phyloP scores from a whole-genome alignment of 345 rosid species.

The Turritis glabra region DNA sequence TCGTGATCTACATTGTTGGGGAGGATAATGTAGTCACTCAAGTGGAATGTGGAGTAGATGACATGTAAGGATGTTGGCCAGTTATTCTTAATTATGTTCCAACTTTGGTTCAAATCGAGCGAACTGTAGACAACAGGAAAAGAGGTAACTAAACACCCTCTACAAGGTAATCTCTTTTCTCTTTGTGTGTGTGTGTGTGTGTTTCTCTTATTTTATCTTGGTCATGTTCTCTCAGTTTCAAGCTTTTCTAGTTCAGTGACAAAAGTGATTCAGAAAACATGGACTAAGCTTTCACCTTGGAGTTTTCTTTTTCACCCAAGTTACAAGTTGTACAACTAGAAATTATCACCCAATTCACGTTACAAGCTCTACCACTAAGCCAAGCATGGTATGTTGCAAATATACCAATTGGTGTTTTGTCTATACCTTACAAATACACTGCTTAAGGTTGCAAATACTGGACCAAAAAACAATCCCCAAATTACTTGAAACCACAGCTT shows the following conservation, averaged over 20 bases:
- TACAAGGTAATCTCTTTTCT: neutral
- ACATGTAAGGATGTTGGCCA: neutral
- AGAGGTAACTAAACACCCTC: neutral
- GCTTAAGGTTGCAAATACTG: neutral
- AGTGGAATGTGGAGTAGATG: neutral
- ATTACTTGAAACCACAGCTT: neutral
- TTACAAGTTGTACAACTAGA: too few species aligned
- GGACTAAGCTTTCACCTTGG: neutral
- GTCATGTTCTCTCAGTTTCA: neutral
- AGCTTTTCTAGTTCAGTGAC: neutral
- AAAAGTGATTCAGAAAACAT: neutral
- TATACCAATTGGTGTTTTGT: neutral
- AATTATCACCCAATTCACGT: neutral
- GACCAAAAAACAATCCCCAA: neutral
- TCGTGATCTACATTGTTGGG: slow-evolving; percentile 6
- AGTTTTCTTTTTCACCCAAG: neutral
- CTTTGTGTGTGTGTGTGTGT: neutral
- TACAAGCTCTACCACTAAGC: neutral
- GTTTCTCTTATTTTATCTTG: neutral
- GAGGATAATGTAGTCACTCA: neutral
- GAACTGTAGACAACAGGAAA: neutral
- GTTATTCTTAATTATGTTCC: slow-evolving; percentile 4
- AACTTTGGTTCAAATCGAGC: neutral
- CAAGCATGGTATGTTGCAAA: slow-evolving; percentile 10
- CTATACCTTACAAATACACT: neutral